Conservation (phyloP, 2,329 filamentous ascomycete species). For the Cercospora beticola region DNA sequence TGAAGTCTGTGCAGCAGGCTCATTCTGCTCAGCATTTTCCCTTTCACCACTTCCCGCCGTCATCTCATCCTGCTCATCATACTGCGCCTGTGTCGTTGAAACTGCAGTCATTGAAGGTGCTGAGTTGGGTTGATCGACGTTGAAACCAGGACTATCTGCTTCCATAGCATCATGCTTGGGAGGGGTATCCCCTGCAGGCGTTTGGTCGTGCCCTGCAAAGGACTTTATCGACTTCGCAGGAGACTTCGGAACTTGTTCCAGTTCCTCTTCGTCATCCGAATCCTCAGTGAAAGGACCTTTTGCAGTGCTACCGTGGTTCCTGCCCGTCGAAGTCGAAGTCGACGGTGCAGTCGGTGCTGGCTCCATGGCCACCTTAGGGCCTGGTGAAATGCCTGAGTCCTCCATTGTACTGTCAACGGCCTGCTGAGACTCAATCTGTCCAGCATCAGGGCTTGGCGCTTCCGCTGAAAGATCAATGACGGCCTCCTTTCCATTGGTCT, state of each 20-base stretch:
- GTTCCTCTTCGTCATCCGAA: conserved; percentile 1
- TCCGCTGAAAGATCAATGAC: conserved; percentile 43
- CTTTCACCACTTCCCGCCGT: no score
- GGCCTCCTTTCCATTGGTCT: conserved; percentile 40
- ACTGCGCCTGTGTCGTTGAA: neutral
- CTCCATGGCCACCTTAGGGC: neutral
- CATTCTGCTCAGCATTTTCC: no score
- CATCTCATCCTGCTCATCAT: neutral
- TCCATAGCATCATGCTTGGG: neutral
- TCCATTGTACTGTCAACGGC: conserved; percentile 46
- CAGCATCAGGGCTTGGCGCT: conserved; percentile 19
- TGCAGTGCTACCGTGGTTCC: neutral
- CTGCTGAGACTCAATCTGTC: conserved; percentile 38
- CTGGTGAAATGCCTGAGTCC: conserved; percentile 22
- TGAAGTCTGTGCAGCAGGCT: no score
- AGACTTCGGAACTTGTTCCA: neutral
- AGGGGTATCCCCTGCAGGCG: neutral
- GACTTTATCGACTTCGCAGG: neutral
- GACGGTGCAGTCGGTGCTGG: neutral
- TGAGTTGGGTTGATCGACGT: neutral
- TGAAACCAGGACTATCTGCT: neutral
- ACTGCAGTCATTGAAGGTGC: neutral
- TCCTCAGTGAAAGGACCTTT: neutral
- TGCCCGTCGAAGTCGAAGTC: neutral
- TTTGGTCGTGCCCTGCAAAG: neutral